Base-by-base conservation (phyloP, 1,284 basidiomycete genomes). In the Papiliotrema terrestris region DNA sequence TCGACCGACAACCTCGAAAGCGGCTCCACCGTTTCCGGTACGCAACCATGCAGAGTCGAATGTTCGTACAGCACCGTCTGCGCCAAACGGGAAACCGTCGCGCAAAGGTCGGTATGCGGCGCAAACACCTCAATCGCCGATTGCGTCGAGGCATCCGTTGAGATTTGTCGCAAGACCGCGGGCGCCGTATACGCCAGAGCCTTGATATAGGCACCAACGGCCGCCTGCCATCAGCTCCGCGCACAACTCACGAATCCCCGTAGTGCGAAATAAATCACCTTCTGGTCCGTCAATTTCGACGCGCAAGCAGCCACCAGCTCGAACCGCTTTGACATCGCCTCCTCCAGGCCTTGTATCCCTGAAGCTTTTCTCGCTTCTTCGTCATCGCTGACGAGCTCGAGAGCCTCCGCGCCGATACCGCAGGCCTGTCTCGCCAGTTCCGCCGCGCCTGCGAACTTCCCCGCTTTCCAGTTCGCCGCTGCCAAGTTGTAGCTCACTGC, bases 241-340 rank as follows among this genome's bases (percentile, higher is more conserved):
- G 17, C 36, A 11, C 36, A 9, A 11, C 9, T 9, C 51, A 61
- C 26, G 23, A 56, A 17, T 20, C 19, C n/a, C 8, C 32, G 32
- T 19, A 14, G n/a, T n/a, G n/a, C n/a, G n/a, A 38, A 15, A 8
- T 2, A 43, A 58, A 58, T 53, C 47, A 68, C 66, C 42, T 52
- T 51, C 42, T 55, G 67, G 65, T 91, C 85, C 0, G 84, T 84
- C 42, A 83, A 84, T 71, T 87, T 90, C 39, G 81, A 80, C 67
- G 83, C 84, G 68, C 87, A 90, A 2, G 86, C 83, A 0, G 83
- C 88, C 22, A 92, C 77, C n/a, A 91, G 74, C 72, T 92, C 89
- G 80, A 84, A 90, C 39, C 89, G 78, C 39, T 84, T 80, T 60
- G 55, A 20, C 23, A 72, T 25, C 2, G 41, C 51, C 8, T 59